These are phyloP conservation scores for Cicer yamashitae DNA, from an alignment of 306 rosid genomes.

Conservation along the genomic window DNA sequence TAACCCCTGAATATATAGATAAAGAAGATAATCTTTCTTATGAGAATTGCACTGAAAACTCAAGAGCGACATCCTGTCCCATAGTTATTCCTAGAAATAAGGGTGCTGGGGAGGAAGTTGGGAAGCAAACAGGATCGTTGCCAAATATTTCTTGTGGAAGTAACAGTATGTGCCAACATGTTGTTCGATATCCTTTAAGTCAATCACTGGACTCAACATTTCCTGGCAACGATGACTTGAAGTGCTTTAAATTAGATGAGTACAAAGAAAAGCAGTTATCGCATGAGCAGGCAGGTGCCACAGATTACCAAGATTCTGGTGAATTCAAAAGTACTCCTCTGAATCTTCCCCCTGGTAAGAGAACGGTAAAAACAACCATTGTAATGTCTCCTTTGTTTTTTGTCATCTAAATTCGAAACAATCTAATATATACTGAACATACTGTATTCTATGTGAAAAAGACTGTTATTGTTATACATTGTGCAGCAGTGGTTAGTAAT, in stretches of 20 bases:
- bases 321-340: slow-evolving; percentile 49
- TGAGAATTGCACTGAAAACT: slow-evolving; percentile 45
- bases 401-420: slow-evolving; percentile 36
- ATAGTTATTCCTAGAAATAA: slow-evolving; percentile 54
- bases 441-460: slow-evolving; percentile 20
- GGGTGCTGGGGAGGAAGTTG: slow-evolving; percentile 49
- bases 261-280: slow-evolving; percentile 52
- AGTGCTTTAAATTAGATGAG: slow-evolving; percentile 44
- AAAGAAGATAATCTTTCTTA: slow-evolving; percentile 46
- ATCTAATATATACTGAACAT: slow-evolving; percentile 20
- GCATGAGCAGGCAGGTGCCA: slow-evolving; percentile 40
- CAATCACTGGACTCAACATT: slow-evolving; percentile 64
- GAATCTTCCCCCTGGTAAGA: slow-evolving; percentile 64
- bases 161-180: slow-evolving; percentile 39
- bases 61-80: slow-evolving; percentile 52
- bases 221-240: slow-evolving; percentile 49
- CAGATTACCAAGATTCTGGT: slow-evolving; percentile 48
- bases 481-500: slow-evolving; percentile 10
- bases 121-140: slow-evolving; percentile 60
- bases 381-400: slow-evolving; percentile 23
- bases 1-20: slow-evolving; percentile 44
- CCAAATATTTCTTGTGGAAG: slow-evolving; percentile 58
- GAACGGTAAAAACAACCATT: slow-evolving; percentile 23
- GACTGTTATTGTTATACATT: slow-evolving; percentile 23
- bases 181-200: slow-evolving; percentile 55